Evolutionary conservation across 2,329 filamentous ascomycete species (phyloP).

Genomic region (Pseudogymnoascus sp.): DNA sequence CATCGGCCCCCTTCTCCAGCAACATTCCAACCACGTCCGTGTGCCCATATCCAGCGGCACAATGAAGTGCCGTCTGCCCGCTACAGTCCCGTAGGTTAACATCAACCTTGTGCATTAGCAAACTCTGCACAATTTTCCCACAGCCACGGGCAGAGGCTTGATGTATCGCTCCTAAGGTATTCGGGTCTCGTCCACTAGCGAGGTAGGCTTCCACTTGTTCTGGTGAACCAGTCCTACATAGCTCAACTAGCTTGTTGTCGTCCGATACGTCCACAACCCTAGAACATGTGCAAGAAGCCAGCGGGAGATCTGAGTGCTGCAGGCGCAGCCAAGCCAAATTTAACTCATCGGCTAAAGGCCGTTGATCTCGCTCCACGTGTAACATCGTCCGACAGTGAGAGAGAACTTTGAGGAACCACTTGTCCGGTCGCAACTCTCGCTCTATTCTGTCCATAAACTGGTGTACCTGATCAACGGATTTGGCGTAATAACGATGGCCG

Average conservation of each 20-base stretch:
- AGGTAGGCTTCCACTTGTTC: neutral
- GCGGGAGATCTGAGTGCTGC: neutral
- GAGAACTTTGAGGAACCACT: neutral
- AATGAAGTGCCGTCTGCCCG: conserved; percentile 30
- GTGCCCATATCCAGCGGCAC: neutral
- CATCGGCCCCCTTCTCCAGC: neutral
- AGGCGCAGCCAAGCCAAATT: neutral
- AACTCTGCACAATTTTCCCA: neutral
- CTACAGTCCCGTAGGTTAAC: neutral
- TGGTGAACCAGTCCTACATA: neutral
- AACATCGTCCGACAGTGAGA: neutral
- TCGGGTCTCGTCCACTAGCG: neutral
- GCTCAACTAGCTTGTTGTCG: neutral
- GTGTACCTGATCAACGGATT: neutral
- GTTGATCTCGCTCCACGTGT: conserved; percentile 3
- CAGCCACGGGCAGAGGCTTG: neutral
- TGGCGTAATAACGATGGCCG: neutral
- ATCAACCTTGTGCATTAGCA: neutral
- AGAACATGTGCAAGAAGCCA: neutral
- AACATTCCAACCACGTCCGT: neutral
- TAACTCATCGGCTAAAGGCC: neutral
- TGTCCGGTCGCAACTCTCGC: neutral
- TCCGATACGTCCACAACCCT: neutral
- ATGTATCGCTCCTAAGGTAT: neutral
- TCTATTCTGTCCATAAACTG: neutral